A percentile compares a stretch with the other conserved stretches of the same genome.
These are phyloP conservation scores for Lunularia cruciata DNA, from an alignment of 225 moss, liverwort and hornwort species.

Conservation along the genomic window DNA sequence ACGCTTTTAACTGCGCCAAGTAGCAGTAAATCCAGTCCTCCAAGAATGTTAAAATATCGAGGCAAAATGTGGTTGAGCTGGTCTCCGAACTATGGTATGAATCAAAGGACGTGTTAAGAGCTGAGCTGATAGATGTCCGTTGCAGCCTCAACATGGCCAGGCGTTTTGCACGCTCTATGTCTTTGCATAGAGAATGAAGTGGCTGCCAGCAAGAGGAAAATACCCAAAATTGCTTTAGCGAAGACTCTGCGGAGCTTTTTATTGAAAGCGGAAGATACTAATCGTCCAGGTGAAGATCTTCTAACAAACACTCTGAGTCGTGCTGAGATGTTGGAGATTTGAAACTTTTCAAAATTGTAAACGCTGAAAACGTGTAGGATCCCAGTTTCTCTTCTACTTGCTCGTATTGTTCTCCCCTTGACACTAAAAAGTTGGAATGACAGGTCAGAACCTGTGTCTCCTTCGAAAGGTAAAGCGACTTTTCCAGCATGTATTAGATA, in stretches of 20 bases:
- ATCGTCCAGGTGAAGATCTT: conserved; percentile 57
- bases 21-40: no score
- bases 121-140: conserved; percentile 21
- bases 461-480: conserved; percentile 80
- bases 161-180: conserved; percentile 82
- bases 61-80: no score
- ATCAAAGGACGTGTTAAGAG: neutral
- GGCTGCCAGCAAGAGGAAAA: conserved; percentile 69
- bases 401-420: no score
- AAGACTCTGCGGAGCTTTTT: conserved; percentile 80
- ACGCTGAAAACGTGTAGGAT: no score
- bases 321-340: no score
- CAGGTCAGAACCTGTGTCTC: conserved; percentile 67
- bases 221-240: conserved; percentile 64
- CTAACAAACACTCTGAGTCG: no score
- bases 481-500: conserved; percentile 80
- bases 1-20: no score
- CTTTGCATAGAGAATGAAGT: conserved; percentile 80
- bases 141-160: conserved; percentile 98
- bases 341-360: no score
- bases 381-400: no score
- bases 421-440: no score
- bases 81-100: no score
- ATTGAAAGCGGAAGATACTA: conserved; percentile 80
- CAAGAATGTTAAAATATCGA: no score